Percentiles rank a stretch among this genome's conserved stretches.
Conservation (phyloP, 306 rosid species). For the Psophocarpus tetragonolobus region DNA sequence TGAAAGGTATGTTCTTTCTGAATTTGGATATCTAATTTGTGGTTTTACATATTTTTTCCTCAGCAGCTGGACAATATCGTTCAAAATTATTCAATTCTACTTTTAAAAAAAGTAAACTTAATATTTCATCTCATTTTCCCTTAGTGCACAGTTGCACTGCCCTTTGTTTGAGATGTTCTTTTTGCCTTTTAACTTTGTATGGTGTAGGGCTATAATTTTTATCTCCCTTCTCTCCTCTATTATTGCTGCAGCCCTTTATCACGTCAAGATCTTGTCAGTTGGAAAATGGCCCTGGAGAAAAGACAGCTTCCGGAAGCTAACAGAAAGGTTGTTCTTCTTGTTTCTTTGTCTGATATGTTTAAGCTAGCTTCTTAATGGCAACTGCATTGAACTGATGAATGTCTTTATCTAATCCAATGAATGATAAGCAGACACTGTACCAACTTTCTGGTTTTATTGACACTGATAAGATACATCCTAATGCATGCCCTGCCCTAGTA, state of each 20-base stretch:
- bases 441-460: conserved; percentile 90
- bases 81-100: conserved; percentile 7
- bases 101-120: neutral
- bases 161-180: conserved; percentile 30
- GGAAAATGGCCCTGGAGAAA: conserved; percentile 96
- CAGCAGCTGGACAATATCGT: neutral
- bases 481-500: conserved; percentile 97
- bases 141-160: conserved; percentile 13
- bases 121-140: conserved; percentile 20
- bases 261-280: conserved; percentile 97
- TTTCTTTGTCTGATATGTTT: conserved; percentile 35
- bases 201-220: conserved; percentile 14
- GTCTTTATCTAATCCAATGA: conserved; percentile 36
- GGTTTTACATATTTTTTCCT: neutral
- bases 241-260: conserved; percentile 74
- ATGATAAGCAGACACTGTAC: conserved; percentile 65
- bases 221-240: conserved; percentile 29
- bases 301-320: conserved; percentile 90
- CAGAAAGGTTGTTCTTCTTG: conserved; percentile 65
- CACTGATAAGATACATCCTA: conserved; percentile 83
- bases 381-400: conserved; percentile 33
- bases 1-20: conserved; percentile 56
- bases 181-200: conserved; percentile 3
- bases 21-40: conserved; percentile 28
- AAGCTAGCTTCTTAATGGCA: conserved; percentile 30